These are phyloP conservation scores for Catunica adiposa DNA, from an alignment of 2,329 filamentous ascomycete genomes.

Conservation along the genomic window DNA sequence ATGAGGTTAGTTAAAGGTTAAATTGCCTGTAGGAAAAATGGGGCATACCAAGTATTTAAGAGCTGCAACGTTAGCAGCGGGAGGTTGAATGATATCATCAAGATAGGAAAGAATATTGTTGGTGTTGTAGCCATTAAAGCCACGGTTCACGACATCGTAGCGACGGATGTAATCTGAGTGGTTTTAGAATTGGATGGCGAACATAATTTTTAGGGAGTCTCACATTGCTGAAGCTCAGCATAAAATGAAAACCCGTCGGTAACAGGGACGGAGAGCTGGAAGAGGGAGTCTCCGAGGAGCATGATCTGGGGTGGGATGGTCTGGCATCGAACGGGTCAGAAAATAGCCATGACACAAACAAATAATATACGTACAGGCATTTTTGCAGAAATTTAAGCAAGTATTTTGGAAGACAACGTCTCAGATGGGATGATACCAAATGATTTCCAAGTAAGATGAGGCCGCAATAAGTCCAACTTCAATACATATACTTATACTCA, in stretches of 20 bases:
- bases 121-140: constrained; percentile 75
- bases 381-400: not conserved
- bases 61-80: constrained; percentile 36
- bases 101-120: constrained; percentile 54
- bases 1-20: not conserved
- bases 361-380: constrained; percentile 1
- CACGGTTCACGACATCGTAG: constrained; percentile 76
- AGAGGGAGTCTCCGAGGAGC: constrained; percentile 80
- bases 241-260: constrained; percentile 58
- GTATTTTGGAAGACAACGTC: not conserved
- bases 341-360: no score
- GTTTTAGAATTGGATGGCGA: not conserved
- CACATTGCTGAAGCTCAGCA: constrained; percentile 52
- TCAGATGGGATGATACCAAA: no score
- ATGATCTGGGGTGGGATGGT: constrained; percentile 48
- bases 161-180: constrained; percentile 54
- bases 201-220: constrained; percentile 19
- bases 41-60: constrained; percentile 50
- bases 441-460: no score
- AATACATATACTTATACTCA: no score
- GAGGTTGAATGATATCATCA: constrained; percentile 53
- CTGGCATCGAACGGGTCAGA: no score
- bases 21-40: not conserved
- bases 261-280: constrained; percentile 48
- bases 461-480: no score